Conservation (phyloP, 177 flowering plant genomes). For the Vitis hybrid region DNA sequence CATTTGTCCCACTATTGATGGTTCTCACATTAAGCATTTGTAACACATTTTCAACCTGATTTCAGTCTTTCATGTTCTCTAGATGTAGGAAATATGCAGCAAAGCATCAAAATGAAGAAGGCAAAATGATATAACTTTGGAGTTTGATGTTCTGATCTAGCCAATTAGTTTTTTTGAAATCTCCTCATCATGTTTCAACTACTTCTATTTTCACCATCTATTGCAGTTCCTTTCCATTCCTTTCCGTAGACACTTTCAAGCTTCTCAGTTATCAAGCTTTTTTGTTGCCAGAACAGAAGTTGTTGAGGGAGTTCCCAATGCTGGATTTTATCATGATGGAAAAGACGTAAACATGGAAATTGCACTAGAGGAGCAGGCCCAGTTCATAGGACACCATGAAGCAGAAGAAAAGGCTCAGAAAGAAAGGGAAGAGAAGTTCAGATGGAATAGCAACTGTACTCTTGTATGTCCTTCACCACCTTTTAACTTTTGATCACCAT, state of each 20-base stretch:
- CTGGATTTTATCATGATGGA: conserved; percentile 21
- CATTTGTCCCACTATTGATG: no score
- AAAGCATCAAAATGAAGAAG: no score
- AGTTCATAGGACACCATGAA: conserved; percentile 64
- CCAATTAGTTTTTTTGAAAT: no score
- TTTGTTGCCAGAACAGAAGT: conserved; percentile 37
- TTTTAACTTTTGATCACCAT: not conserved
- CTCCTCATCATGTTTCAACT: no score
- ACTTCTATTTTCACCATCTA: not conserved
- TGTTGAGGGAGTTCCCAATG: conserved; percentile 25
- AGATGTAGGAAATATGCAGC: no score
- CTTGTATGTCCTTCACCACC: conserved; percentile 45
- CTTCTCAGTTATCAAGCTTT: not conserved
- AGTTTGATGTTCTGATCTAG: no score
- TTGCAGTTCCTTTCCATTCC: not conserved
- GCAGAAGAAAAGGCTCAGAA: conserved; percentile 87
- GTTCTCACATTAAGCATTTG: no score
- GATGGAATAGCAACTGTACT: conserved; percentile 49
- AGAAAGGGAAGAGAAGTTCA: conserved; percentile 87
- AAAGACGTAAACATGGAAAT: conserved; percentile 52
- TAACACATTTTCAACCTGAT: no score
- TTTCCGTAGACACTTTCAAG: not conserved
- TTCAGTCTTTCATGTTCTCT: no score
- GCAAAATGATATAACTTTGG: no score
- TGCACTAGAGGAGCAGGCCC: conserved; percentile 62